Evolutionary conservation across 306 rosid genomes (phyloP).

Genomic region (Pterocarpus macrocarpus): DNA sequence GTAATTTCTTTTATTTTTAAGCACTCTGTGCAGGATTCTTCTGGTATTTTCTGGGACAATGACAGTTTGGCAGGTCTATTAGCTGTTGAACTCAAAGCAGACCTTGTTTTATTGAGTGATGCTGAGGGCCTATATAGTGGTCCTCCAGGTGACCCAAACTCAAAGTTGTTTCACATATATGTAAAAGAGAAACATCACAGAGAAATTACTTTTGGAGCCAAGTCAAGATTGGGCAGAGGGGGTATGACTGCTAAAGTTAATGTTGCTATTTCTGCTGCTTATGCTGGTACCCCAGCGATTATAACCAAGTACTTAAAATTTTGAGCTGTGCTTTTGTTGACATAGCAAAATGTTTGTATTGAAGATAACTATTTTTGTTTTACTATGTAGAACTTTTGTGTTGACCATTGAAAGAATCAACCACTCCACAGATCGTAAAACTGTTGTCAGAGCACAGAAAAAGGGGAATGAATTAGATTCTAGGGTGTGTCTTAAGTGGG

Average conservation of each 20-base stretch:
- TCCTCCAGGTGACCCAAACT: slow-evolving; percentile 83
- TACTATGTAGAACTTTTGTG: background rate
- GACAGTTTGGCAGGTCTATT: slow-evolving; percentile 88
- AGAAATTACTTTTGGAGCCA: slow-evolving; percentile 87
- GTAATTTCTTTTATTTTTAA: slow-evolving; percentile 36
- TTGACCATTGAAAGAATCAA: too few relatives aligned
- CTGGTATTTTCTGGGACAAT: slow-evolving; percentile 95
- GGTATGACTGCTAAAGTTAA: slow-evolving; percentile 95
- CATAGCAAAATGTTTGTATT: background rate
- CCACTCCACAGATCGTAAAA: too few relatives aligned
- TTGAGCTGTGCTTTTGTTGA: background rate
- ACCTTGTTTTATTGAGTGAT: slow-evolving; percentile 85
- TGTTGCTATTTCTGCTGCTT: slow-evolving; percentile 81
- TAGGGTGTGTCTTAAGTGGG: too few relatives aligned
- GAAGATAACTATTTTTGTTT: slow-evolving; percentile 9
- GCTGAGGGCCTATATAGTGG: slow-evolving; percentile 92
- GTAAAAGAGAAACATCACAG: slow-evolving; percentile 77
- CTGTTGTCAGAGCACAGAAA: too few relatives aligned
- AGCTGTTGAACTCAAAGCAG: slow-evolving; percentile 87
- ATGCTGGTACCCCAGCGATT: slow-evolving; percentile 82
- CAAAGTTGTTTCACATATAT: slow-evolving; percentile 80
- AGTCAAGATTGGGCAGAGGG: slow-evolving; percentile 87
- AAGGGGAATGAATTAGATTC: too few relatives aligned
- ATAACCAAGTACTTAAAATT: slow-evolving; percentile 72
- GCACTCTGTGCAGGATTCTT: slow-evolving; percentile 76